Base-by-base conservation (phyloP, 2,329 filamentous ascomycete genomes). In the Cladosporium sp. region DNA sequence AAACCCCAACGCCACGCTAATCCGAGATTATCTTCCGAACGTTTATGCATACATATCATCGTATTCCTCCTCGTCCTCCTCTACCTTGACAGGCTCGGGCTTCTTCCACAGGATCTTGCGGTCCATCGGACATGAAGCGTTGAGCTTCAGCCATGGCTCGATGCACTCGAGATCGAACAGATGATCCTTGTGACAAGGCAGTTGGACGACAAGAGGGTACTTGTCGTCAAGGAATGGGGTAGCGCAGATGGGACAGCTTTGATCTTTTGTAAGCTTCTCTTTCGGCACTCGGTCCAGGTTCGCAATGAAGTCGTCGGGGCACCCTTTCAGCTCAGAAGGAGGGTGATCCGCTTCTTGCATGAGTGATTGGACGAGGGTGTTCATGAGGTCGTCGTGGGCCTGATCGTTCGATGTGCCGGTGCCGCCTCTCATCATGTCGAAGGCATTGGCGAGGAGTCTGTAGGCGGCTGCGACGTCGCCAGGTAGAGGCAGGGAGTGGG, bases 121-220 rank as follows among this genome's bases (percentile, higher is more conserved):
- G 73, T 89, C 86, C 57, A 89, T 78, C 21, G 87, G 87, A 76
- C 87, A 89, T 23, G 86, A 89, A 10, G 85, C 84, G 68, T 88
- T 85, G 64, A 89, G 78, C 69, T 88, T 83, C 68, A 89, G 76
- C 87, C 87, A 89, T 0, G 87, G 87, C 65, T 82, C 77, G 67
- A 89, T 86, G 75, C 87, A 89, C 70, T 89, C 87, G 28, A 89
- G 75, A 76, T 89, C 87, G 75, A 89, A 89, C 23, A 86, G 71
- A 73, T 89, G 87, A 43, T 83, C 83, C 18, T 83, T 79, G 73
- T 89, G 85, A 69, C 87, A 89, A 11, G 87, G 85, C 34, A 89
- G 74, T 30, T 82, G 81, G 54, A 89, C 86, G 39, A 89, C 85
- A 21, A 89, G 82, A n/a, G 87, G 87, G 70, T 51, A 71, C 76